Percentiles rank a stretch among this genome's conserved stretches.
Conservation (phyloP, 2,329 filamentous ascomycete species). For the Fusarium sp. region DNA sequence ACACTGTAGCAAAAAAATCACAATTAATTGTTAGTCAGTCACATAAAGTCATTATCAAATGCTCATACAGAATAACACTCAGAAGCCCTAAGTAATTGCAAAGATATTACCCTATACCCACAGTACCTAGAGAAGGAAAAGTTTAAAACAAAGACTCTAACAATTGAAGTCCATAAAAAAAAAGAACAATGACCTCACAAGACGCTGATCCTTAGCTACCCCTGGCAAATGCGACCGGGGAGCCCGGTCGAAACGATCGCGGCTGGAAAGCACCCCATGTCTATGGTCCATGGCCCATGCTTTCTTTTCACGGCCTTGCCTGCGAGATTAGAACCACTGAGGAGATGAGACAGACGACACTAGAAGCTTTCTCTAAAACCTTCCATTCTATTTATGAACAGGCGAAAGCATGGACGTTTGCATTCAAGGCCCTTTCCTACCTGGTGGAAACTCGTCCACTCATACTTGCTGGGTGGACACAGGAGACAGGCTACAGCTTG, state of each 20-base stretch:
- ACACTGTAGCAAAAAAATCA: neutral
- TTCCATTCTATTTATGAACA: slow-evolving; percentile 37
- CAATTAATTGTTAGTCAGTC: neutral
- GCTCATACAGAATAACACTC: neutral
- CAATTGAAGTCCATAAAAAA: slow-evolving; percentile 15
- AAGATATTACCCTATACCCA: neutral
- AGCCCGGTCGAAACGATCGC: slow-evolving; percentile 33
- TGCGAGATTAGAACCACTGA: slow-evolving; percentile 29
- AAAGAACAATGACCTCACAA: slow-evolving; percentile 44
- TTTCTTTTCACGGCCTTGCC: slow-evolving; percentile 42
- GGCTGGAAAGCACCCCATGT: slow-evolving; percentile 13
- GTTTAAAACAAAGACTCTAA: slow-evolving; percentile 16
- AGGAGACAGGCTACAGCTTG: slow-evolving; percentile 12
- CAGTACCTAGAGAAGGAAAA: slow-evolving; percentile 8
- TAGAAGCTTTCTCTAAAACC: slow-evolving; percentile 32
- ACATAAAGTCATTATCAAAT: neutral
- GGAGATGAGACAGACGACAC: slow-evolving; percentile 23
- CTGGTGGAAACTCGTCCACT: slow-evolving; percentile 8
- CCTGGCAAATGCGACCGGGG: slow-evolving; percentile 22
- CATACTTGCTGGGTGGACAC: slow-evolving; percentile 22
- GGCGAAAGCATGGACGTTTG: slow-evolving; percentile 17
- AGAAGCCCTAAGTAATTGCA: neutral
- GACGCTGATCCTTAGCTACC: slow-evolving; percentile 15
- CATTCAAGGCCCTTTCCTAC: slow-evolving; percentile 17
- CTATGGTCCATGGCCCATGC: slow-evolving; percentile 10